Evolutionary conservation across 148 eudicot species (phyloP).

Genomic region (Rhododendron griersonianum): DNA sequence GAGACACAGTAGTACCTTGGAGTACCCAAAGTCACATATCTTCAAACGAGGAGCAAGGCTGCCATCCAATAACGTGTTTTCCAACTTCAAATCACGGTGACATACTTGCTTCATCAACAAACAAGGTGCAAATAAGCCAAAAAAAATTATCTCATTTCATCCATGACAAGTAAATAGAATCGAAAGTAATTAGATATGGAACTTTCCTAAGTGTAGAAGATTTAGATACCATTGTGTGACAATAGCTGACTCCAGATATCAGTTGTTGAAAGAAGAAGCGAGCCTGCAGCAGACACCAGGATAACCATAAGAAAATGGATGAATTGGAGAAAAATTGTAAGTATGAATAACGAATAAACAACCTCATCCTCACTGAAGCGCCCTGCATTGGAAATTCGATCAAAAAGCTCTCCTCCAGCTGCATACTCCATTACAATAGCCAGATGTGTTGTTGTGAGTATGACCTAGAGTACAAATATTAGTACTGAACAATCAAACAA

Average conservation of each 20-base stretch:
- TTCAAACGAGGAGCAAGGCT: constrained; percentile 53
- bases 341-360: constrained; percentile 1
- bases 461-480: constrained; percentile 33
- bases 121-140: constrained; percentile 2
- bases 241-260: constrained; percentile 84
- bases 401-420: constrained; percentile 85
- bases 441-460: constrained; percentile 79
- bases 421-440: constrained; percentile 96
- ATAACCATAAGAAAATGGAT: background rate
- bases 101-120: constrained; percentile 55
- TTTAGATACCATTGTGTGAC: constrained; percentile 65
- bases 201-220: background rate
- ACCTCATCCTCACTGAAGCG: constrained; percentile 88
- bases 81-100: constrained; percentile 61
- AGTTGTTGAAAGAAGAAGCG: constrained; percentile 87
- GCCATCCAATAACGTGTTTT: constrained; percentile 58
- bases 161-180: background rate
- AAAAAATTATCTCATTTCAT: background rate
- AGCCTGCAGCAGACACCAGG: constrained; percentile 42
- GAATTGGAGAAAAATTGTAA: background rate
- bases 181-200: background rate
- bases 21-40: constrained; percentile 70
- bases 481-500: background rate
- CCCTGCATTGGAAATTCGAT: constrained; percentile 59
- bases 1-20: constrained; percentile 37